Conservation (phyloP, 2,329 filamentous ascomycete genomes). For the Aspergillus sp. region DNA sequence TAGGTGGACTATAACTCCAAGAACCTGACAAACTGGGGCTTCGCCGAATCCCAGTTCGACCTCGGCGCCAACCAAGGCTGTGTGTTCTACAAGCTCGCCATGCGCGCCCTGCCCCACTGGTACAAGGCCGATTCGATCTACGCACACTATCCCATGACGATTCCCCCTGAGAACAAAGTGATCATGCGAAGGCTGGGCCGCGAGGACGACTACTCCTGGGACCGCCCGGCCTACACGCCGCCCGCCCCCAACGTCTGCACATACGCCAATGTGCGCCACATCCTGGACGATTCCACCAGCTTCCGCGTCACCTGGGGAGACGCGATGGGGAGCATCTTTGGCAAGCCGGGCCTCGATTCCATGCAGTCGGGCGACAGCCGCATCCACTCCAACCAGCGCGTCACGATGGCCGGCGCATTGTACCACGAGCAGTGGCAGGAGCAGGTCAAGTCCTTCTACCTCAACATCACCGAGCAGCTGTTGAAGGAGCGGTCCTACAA, state of each 20-base stretch:
- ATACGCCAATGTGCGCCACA: slow-evolving; percentile 59
- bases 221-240: slow-evolving; percentile 55
- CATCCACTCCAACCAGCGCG: slow-evolving; percentile 5
- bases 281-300: slow-evolving; percentile 59
- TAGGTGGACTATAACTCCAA: slow-evolving; percentile 67
- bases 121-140: slow-evolving; percentile 78
- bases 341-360: slow-evolving; percentile 54
- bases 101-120: slow-evolving; percentile 76
- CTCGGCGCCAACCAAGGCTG: slow-evolving; percentile 74
- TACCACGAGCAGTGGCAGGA: slow-evolving; percentile 61
- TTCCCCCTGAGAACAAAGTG: slow-evolving; percentile 68
- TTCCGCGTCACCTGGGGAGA: slow-evolving; percentile 68
- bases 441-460: slow-evolving; percentile 66
- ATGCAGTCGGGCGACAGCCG: slow-evolving; percentile 41
- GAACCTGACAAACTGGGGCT: slow-evolving; percentile 81
- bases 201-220: slow-evolving; percentile 68
- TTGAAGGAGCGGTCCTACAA: slow-evolving; percentile 64
- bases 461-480: slow-evolving; percentile 59
- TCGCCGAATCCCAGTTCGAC: slow-evolving; percentile 71
- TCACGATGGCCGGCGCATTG: slow-evolving; percentile 48
- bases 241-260: slow-evolving; percentile 58
- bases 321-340: slow-evolving; percentile 63
- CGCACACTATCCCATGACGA: slow-evolving; percentile 71
- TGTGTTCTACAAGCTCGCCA: slow-evolving; percentile 80
- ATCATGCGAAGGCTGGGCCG: slow-evolving; percentile 69